These are phyloP conservation scores for Hypocreales sp. DNA, from an alignment of 2,329 filamentous ascomycete genomes.

Conservation along the genomic window DNA sequence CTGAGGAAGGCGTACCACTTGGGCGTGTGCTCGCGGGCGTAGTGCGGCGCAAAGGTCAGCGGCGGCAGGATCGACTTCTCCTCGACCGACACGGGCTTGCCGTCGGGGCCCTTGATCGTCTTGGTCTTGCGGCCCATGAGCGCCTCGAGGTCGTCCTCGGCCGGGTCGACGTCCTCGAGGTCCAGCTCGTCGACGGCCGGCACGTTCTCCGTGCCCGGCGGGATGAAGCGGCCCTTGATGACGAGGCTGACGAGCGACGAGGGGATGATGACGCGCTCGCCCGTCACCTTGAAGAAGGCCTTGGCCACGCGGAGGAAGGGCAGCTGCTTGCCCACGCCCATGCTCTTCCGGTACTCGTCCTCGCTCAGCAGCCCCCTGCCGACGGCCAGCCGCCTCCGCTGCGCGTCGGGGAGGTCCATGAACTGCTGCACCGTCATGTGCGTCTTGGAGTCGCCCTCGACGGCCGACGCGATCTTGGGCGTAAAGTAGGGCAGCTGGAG, in stretches of 20 bases:
- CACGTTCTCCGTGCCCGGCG: slow-evolving; percentile 63
- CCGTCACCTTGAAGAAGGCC: slow-evolving; percentile 96
- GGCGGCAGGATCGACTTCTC: slow-evolving; percentile 60
- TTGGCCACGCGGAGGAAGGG: slow-evolving; percentile 75
- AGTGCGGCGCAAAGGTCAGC: slow-evolving; percentile 81
- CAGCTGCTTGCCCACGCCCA: slow-evolving; percentile 68
- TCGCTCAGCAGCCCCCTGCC: slow-evolving; percentile 57
- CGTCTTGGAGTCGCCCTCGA: slow-evolving; percentile 60
- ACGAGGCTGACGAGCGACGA: slow-evolving; percentile 87
- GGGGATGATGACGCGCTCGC: slow-evolving; percentile 84
- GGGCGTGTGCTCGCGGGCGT: slow-evolving; percentile 75
- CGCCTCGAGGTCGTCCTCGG: slow-evolving; percentile 82
- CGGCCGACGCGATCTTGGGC: slow-evolving; percentile 43
- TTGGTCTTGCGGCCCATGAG: slow-evolving; percentile 64
- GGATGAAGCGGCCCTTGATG: slow-evolving; percentile 86
- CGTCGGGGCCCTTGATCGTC: slow-evolving; percentile 44
- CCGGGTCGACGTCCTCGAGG: slow-evolving; percentile 80
- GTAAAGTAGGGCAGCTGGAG: slow-evolving; percentile 86
- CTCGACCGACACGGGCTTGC: slow-evolving; percentile 38
- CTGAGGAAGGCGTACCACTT: slow-evolving; percentile 91
- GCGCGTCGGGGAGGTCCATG: slow-evolving; percentile 65
- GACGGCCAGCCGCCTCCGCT: slow-evolving; percentile 56
- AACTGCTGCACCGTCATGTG: slow-evolving; percentile 75
- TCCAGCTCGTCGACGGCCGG: slow-evolving; percentile 64
- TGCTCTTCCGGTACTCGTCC: slow-evolving; percentile 58